Conservation (phyloP, 352 stramenopile species). For the Globisporangium uncinulatum region DNA sequence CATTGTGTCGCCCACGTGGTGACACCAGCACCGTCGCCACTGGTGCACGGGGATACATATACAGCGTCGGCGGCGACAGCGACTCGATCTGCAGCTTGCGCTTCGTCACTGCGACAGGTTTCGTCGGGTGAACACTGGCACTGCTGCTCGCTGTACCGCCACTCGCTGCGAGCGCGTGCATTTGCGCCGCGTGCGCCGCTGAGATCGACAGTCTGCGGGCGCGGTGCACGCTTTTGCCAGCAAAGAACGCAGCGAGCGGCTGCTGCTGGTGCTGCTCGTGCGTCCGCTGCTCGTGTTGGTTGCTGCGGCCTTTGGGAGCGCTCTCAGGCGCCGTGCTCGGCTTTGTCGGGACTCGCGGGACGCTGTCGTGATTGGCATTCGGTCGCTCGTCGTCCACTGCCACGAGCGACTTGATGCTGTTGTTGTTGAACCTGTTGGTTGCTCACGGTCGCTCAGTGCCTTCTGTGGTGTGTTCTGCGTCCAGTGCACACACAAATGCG, state of each 20-base stretch:
- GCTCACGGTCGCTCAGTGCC: background rate
- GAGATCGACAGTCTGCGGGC: slow-evolving; percentile 15
- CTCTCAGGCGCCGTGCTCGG: slow-evolving; percentile 3
- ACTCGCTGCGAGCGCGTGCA: slow-evolving; percentile 6
- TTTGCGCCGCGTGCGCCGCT: slow-evolving; percentile 13
- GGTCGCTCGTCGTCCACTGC: slow-evolving; percentile 1
- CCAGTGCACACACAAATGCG: background rate
- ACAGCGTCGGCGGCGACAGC: background rate
- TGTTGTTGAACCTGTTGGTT: background rate
- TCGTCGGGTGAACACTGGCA: background rate
- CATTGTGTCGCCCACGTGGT: slow-evolving; percentile 17
- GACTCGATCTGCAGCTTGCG: slow-evolving; percentile 17
- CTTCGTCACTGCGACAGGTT: slow-evolving; percentile 5
- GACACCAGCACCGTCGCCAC: slow-evolving; percentile 6
- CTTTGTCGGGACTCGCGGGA: slow-evolving; percentile 5
- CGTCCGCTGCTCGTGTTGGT: slow-evolving; percentile 10
- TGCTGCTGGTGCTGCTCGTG: background rate
- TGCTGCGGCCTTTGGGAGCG: slow-evolving; percentile 4
- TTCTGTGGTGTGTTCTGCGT: too few species aligned
- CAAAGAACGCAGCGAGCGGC: slow-evolving; percentile 21
- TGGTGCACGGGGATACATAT: slow-evolving; percentile 6
- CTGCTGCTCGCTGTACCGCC: background rate
- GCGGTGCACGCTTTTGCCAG: slow-evolving; percentile 12
- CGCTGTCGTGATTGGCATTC: slow-evolving; percentile 1
- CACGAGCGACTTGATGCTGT: background rate